Evolutionary conservation across 176 grass and related monocot genomes (phyloP), one percentile per base, ranked within the genome.

Genomic region (Carex scoparia): DNA sequence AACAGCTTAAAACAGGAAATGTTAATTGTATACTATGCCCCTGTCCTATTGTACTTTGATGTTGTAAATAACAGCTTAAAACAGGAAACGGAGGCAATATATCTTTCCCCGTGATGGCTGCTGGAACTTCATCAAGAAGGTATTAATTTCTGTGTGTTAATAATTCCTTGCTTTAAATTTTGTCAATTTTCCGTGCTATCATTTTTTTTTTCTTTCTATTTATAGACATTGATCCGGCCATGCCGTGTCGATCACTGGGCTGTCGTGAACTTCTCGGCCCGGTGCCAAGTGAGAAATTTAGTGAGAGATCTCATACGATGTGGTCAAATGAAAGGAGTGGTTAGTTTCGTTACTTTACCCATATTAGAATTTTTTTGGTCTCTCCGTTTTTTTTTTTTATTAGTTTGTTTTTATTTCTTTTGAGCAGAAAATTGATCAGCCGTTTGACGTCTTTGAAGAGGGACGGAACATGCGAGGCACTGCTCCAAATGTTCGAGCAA

Each of bases 101-200:
- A 87, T 98, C 70, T 87, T 86, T 66, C 87, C 96, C 18, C 81
- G 87, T 2, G 93, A 89, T 87, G 96, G 96, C 7, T 80, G 96
- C 11, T 98, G 93, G 96, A 98, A 98, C 55, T 98, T 98, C 18
- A 98, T 95, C 4, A 92, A 98, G 27, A 98, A 94, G 88, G 96
- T 95, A 31, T 84, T 70, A 5, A 0, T 81, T 33, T 69, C 12
- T 84, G 48, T 28, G 48, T 76, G 2, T 56, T 32, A 31, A 27
- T 40, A 37, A 69, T 13, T 4, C n/a, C 23, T 14, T 76, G 19
- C 2, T 54, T 31, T 54, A 30, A 6, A 55, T 55, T 8, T n/a
- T 13, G 11, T 11, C 46, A 28, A 27, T 67, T 67, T 15, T 67
- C n/a, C 0, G 1, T 53, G 48, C 72, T n/a, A n/a, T n/a, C n/a